These are phyloP conservation scores for Tetraselmis chui DNA, from an alignment of 139 green algal species.

Conservation along the genomic window DNA sequence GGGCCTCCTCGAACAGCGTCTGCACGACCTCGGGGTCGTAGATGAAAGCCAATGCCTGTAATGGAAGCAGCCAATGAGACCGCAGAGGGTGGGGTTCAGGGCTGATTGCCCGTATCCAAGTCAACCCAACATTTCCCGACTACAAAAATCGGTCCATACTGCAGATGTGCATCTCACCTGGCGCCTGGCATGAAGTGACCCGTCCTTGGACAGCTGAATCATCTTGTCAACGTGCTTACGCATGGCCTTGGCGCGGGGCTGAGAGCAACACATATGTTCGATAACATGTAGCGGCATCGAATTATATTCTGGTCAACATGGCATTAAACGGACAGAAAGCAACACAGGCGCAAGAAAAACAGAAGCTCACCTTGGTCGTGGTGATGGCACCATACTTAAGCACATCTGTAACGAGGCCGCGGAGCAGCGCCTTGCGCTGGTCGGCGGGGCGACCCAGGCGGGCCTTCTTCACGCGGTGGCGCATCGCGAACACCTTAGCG, in stretches of 20 bases:
- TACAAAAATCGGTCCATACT: no score
- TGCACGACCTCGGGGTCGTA: conserved; percentile 89
- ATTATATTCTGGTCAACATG: neutral
- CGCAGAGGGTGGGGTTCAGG: no score
- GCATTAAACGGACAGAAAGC: neutral
- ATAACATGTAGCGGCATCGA: neutral
- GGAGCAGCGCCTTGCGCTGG: conserved; percentile 94
- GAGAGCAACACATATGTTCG: conserved; percentile 2
- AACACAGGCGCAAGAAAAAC: neutral
- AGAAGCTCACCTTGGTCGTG: conserved; percentile 75
- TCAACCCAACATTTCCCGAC: no score
- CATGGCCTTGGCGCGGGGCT: conserved; percentile 89
- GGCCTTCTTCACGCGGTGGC: conserved; percentile 77
- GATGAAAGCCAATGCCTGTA: conserved; percentile 82
- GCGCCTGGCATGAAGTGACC: conserved; percentile 69
- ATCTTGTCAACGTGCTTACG: conserved; percentile 94
- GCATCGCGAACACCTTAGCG: conserved; percentile 70
- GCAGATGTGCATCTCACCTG: no score
- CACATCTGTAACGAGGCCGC: conserved; percentile 85
- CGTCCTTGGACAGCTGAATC: conserved; percentile 94
- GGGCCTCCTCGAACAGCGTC: conserved; percentile 79
- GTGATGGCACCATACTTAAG: conserved; percentile 88
- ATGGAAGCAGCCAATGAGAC: no score
- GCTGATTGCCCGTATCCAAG: no score
- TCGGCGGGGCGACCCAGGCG: conserved; percentile 84